Evolutionary conservation across 345 rosid species (phyloP), one percentile per base, ranked within the genome.

Genomic region (Populus deltoides): DNA sequence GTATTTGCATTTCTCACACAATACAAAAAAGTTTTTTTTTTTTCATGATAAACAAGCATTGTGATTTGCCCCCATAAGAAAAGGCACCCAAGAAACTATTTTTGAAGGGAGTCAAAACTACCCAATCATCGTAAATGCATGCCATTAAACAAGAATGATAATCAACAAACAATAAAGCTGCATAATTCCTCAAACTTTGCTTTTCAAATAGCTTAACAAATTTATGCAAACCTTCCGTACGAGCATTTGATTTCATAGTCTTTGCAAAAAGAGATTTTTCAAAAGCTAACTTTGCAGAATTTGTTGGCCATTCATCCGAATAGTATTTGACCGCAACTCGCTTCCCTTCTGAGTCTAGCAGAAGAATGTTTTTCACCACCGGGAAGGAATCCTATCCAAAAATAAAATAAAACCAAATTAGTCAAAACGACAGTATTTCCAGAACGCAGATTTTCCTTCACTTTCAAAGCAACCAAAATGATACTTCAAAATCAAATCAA

Each of bases 301-400:
- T 90, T 43, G 98, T 93, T 24, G 94, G 85, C 97, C 98, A 92
- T 31, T 93, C 98, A 87, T 95, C 97, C 0, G 98, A 89, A 85
- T 85, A 95, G 71, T 95, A 95, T 80, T 88, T 95, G 78, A 90
- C 91, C 2, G 96, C 97, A 43, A 95, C 91, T 67, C 98, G 99
- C 80, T 92, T 95, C 71, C 98, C 99, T 85, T 95, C 96, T 35
- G 99, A 91, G 79, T 95, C 99, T 33, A 95, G 90, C 80, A 95
- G 86, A 75, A 95, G 93, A 88, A 93, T 89, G 86, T 92, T 95
- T 83, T 95, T 95, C 25, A 95, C 87, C 41, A 83, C 75, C 62
- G 98, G 97, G 86, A 97, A 93, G 8, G 84, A 80, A 76, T 91
- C 97, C 98, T 94, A 72, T 38, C 63, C 13, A n/a, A 39, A 57